These are phyloP conservation scores for Tricholoma hemisulphureum DNA, from an alignment of 768 basidiomycete genomes.

Conservation along the genomic window DNA sequence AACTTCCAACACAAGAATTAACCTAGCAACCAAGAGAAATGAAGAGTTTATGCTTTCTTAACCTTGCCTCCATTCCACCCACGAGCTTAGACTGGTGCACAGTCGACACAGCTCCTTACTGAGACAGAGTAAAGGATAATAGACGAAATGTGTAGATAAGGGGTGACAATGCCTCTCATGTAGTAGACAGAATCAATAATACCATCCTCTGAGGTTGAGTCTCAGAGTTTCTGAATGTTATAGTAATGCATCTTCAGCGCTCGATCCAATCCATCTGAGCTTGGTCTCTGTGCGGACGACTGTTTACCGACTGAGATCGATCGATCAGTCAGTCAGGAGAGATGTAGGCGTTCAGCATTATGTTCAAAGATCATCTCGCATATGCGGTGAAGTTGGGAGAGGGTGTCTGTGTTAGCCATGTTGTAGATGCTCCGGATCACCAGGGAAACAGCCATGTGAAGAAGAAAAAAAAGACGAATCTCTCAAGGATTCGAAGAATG, in stretches of 20 bases:
- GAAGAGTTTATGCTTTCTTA: slow-evolving; percentile 9
- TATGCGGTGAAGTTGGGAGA: neutral
- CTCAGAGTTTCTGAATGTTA: neutral
- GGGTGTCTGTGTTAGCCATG: neutral
- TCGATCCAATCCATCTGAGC: neutral
- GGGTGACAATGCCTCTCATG: slow-evolving; percentile 9
- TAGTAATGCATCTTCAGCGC: neutral
- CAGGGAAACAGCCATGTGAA: neutral
- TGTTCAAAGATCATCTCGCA: neutral
- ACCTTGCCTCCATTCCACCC: slow-evolving; percentile 9
- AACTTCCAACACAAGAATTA: no score
- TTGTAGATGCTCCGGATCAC: neutral
- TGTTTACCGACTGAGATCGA: neutral
- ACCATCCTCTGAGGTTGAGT: slow-evolving; percentile 7
- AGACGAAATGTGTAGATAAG: neutral
- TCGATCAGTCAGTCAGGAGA: neutral
- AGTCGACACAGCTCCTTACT: slow-evolving; percentile 12
- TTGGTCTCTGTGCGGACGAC: neutral
- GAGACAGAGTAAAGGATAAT: slow-evolving; percentile 8
- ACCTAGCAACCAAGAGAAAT: no score
- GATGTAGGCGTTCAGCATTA: neutral
- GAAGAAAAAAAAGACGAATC: neutral
- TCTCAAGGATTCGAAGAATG: neutral
- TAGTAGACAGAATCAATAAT: slow-evolving; percentile 10
- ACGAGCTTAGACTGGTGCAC: slow-evolving; percentile 1